Base-by-base conservation (phyloP, 495 filamentous ascomycete species). In the Monascus purpureus region DNA sequence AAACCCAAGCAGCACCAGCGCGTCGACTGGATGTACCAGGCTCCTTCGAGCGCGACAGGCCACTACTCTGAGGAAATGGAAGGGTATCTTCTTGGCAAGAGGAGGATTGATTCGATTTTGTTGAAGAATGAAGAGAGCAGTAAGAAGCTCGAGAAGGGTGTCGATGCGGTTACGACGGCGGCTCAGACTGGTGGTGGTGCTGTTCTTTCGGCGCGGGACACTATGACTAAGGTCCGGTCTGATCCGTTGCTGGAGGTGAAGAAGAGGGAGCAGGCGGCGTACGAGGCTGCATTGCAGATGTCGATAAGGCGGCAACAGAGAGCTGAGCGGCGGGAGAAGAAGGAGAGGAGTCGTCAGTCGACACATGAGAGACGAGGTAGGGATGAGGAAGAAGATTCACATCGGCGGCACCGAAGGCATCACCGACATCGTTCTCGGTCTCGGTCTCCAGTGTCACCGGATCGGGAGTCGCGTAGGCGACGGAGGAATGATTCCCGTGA, bases 21-120 rank as follows among this genome's bases (percentile, higher is more conserved):
- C 8, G 90, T 97, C 13, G 88, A 97, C 45, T 97, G 92, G 82
- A 93, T 97, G 83, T 97, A 97, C 57, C 65, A 74, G 42, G 90
- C 86, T 1, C 85, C 90, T 6, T 77, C 80, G 22, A 75, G 72
- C 41, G 83, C 81, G 16, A 76, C 79, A 41, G 70, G 67, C 13
- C 82, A 85, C 29, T 84, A 83, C 35, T 79, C 77, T 1, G 87
- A 93, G 50, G 92, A 96, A 55, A 85, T 80, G 70, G 90, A 97
- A 44, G 84, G 81, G 6, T 96, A 93, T 48, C 56, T 97, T 5
- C 67, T 97, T 11, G 90, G 90, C 8, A 96, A 94, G 59, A 65
- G 90, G 28, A 69, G 90, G 7, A 82, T 97, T 45, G 87, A 94
- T 59, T 57, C 59, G 2, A 68, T 80, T 4, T 54, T 96, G n/a